Evolutionary conservation across 129 eudicot species (phyloP), one percentile per base, ranked within the genome.

Genomic region (Escallonia herrerae): DNA sequence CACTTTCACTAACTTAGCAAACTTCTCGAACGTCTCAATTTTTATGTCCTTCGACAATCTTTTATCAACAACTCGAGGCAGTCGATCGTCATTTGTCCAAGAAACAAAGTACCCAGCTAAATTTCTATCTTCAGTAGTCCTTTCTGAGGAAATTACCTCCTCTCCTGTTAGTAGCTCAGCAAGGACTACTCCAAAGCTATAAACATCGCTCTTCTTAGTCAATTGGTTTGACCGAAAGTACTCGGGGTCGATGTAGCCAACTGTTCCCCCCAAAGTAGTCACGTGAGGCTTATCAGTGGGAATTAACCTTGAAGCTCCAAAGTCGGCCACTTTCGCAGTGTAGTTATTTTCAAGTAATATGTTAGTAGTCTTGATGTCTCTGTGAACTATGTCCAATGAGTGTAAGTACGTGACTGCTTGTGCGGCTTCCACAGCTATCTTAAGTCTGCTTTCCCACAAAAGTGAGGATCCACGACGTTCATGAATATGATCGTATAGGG

Each of bases 101-200:
- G 61, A 57, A 15, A 15, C 61, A 57, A 57, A 57, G n/a, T 15
- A 57, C 61, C 3, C 15, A 38, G 61, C 61, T 57, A 72, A 55
- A 56, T 51, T 55, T 39, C 58, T 43, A 2, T 48, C 22, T 2
- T 42, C 65, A n/a, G 13, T 51, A 9, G 33, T 2, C 9, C 37
- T 13, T 15, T 42, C 50, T 0, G 43, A 37, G 5, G 77, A 63
- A 1, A 63, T 10, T 5, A 58, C 70, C 59, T 57, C 57, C 59
- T 64, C 58, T 12, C 77, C 70, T 0, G 77, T 72, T 40, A 72
- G 47, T 53, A 72, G 70, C 69, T 72, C 64, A 13, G 65, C 64
- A 56, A 72, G 60, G 6, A 72, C 58, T 1, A 72, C 77, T 5
- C 77, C 77, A 46, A 57, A 57, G 61, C 61, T 57, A 38, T 57